phyloP scores from a whole-genome alignment of 179 eudicot genomes.

The Gypsophila paniculata region DNA sequence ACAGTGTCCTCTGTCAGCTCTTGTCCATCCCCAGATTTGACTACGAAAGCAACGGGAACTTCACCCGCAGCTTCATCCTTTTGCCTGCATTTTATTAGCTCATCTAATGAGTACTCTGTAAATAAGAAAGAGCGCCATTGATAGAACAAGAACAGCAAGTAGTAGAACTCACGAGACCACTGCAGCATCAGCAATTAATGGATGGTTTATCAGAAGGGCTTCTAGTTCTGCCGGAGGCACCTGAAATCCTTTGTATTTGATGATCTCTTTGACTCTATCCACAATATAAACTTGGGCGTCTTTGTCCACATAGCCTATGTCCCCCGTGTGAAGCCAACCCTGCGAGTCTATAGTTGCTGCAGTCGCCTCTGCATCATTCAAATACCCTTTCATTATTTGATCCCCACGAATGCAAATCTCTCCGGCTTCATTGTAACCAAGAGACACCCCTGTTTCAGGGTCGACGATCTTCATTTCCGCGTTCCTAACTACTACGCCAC shows the following conservation, averaged over 20 bases:
- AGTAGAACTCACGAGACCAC: slow-evolving; percentile 54
- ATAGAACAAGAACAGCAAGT: not conserved
- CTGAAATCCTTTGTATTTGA: slow-evolving; percentile 90
- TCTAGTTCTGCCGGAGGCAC: slow-evolving; percentile 83
- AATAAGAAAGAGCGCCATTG: not conserved
- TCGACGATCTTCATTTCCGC: slow-evolving; percentile 81
- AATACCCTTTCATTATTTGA: slow-evolving; percentile 86
- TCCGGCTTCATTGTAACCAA: slow-evolving; percentile 62
- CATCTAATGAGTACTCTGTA: not conserved
- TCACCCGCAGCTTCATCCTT: slow-evolving; percentile 39
- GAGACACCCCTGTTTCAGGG: slow-evolving; percentile 60
- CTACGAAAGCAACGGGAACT: slow-evolving; percentile 39
- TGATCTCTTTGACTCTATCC: slow-evolving; percentile 81
- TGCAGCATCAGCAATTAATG: slow-evolving; percentile 65
- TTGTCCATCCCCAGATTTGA: slow-evolving; percentile 20
- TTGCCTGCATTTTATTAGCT: slow-evolving; percentile 23
- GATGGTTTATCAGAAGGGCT: slow-evolving; percentile 55
- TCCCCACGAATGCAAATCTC: slow-evolving; percentile 81
- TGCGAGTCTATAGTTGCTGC: slow-evolving; percentile 55
- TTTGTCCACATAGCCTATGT: slow-evolving; percentile 75
- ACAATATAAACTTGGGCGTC: slow-evolving; percentile 67
- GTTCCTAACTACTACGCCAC: slow-evolving; percentile 78
- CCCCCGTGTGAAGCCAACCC: slow-evolving; percentile 91
- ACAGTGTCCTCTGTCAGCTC: slow-evolving; percentile 31
- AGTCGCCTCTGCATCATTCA: slow-evolving; percentile 61